These are phyloP conservation scores for Marchantia polymorpha DNA, from an alignment of 225 moss, liverwort and hornwort species.

Conservation along the genomic window DNA sequence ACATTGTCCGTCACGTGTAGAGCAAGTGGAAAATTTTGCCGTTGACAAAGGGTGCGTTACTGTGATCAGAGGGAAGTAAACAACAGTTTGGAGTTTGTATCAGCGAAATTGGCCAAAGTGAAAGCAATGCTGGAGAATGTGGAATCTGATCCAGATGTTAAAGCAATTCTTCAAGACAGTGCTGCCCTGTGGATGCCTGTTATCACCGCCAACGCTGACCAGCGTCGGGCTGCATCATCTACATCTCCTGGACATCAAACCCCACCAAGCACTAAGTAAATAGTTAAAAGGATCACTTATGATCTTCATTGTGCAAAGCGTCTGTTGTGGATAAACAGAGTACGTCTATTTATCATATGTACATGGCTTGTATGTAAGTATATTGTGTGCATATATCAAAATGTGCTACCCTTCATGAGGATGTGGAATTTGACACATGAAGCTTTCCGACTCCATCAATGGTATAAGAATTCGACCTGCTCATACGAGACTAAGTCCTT, in stretches of 20 bases:
- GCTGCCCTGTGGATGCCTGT: slow-evolving; percentile 81
- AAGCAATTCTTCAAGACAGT: slow-evolving; percentile 53
- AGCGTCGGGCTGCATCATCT: slow-evolving; percentile 55
- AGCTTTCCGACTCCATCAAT: too few species aligned
- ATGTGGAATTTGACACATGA: too few species aligned
- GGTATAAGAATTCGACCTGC: too few species aligned
- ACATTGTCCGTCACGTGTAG: too few species aligned
- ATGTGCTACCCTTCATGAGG: too few species aligned
- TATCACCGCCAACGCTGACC: slow-evolving; percentile 72
- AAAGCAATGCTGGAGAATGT: slow-evolving; percentile 63
- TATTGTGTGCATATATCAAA: too few species aligned
- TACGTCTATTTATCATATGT: too few species aligned
- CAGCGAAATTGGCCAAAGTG: slow-evolving; percentile 72
- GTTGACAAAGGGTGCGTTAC: neutral
- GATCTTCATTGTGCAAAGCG: too few species aligned
- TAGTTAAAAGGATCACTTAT: too few species aligned
- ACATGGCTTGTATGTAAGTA: too few species aligned
- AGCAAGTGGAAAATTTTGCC: neutral
- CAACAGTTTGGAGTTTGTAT: slow-evolving; percentile 66
- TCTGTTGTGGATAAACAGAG: too few species aligned
- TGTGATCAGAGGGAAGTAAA: slow-evolving; percentile 58
- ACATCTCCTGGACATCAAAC: neutral
- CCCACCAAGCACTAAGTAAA: neutral
- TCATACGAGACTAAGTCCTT: too few species aligned
- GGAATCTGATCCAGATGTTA: slow-evolving; percentile 60